These are phyloP conservation scores for Myochromella boudieri DNA, from an alignment of 768 basidiomycete species.

Conservation along the genomic window DNA sequence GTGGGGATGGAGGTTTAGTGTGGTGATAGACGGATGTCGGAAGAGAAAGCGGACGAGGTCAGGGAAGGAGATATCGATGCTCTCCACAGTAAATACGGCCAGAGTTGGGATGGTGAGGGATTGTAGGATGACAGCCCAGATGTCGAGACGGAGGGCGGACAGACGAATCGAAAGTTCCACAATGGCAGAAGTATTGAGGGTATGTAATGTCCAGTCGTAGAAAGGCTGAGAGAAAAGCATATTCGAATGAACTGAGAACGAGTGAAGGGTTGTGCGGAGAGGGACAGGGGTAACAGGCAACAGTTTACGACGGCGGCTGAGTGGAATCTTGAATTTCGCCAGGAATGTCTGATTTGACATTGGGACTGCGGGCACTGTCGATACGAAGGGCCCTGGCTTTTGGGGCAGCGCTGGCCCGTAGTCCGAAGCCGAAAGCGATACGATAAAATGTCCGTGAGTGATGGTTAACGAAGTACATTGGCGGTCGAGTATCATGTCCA, in stretches of 20 bases:
- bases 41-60: constrained; percentile 22
- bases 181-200: constrained; percentile 17
- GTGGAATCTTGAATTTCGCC: too few species aligned
- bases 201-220: constrained; percentile 22
- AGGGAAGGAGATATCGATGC: constrained; percentile 16
- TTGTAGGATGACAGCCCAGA: constrained; percentile 19
- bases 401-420: not conserved
- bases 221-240: constrained; percentile 21
- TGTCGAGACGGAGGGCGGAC: constrained; percentile 9
- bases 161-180: constrained; percentile 20
- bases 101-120: constrained; percentile 22
- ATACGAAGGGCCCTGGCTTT: not conserved
- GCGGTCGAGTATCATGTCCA: constrained; percentile 14
- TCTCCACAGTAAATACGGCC: constrained; percentile 15
- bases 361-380: too few species aligned
- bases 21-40: constrained; percentile 23
- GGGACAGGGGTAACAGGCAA: too few species aligned
- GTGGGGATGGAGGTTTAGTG: constrained; percentile 19
- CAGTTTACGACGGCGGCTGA: too few species aligned
- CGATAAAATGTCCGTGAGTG: constrained; percentile 19
- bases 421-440: not conserved
- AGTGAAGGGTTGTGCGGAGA: too few species aligned
- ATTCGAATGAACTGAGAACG: constrained; percentile 17
- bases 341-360: too few species aligned
- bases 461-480: constrained; percentile 18